A percentile compares a stretch with the other conserved stretches of the same genome.
Evolutionary conservation across 176 grass and related monocot species (phyloP).

Genomic region (Ananas comosus): DNA sequence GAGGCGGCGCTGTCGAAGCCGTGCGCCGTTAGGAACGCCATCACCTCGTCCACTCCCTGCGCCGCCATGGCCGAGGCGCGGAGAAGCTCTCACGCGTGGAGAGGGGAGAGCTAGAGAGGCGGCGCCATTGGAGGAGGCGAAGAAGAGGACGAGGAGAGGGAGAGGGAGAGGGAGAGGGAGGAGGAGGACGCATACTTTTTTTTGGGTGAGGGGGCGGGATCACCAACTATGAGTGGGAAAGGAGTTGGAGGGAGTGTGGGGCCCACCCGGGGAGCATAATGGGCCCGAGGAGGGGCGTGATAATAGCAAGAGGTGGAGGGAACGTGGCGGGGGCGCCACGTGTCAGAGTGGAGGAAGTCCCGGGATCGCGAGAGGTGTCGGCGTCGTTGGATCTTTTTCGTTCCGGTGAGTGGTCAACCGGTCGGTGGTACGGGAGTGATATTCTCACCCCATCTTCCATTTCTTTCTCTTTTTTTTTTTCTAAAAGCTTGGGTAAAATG

Average conservation of each 20-base stretch:
- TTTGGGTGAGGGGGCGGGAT: background rate
- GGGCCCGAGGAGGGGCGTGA: background rate
- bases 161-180: slow-evolving; percentile 22
- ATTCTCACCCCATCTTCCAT: slow-evolving; percentile 32
- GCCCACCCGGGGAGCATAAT: background rate
- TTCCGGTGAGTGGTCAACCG: slow-evolving; percentile 14
- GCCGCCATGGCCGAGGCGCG: slow-evolving; percentile 42
- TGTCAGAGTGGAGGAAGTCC: background rate
- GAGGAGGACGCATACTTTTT: slow-evolving; percentile 17
- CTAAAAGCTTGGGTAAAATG: too few species aligned
- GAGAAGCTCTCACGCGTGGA: slow-evolving; percentile 8
- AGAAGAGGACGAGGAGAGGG: slow-evolving; percentile 25
- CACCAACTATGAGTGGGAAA: slow-evolving; percentile 2
- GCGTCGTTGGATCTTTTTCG: background rate
- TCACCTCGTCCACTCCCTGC: slow-evolving; percentile 61
- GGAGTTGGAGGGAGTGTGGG: background rate
- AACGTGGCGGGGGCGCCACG: background rate
- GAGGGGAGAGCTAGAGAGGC: slow-evolving; percentile 27
- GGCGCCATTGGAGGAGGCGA: slow-evolving; percentile 47
- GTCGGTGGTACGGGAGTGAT: slow-evolving; percentile 31
- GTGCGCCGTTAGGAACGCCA: slow-evolving; percentile 79
- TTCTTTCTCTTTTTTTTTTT: background rate
- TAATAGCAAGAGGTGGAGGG: background rate
- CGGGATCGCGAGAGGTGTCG: background rate
- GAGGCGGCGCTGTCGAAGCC: slow-evolving; percentile 69